These are phyloP conservation scores for Phytophthora multivora DNA, from an alignment of 352 stramenopile genomes.

Conservation along the genomic window DNA sequence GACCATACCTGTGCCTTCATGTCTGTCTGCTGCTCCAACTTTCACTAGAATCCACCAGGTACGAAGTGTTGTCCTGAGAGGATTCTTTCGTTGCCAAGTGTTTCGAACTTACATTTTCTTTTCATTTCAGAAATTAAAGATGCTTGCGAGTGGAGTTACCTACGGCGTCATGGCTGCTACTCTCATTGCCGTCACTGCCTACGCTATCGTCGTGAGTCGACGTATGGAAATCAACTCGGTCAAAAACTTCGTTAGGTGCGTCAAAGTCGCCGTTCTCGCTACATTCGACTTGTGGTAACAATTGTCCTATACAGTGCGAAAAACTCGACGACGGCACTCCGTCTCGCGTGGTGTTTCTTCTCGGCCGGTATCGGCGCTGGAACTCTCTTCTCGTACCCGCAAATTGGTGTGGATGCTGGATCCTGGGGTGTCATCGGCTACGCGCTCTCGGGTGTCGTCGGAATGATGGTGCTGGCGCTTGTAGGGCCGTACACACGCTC, in stretches of 20 bases:
- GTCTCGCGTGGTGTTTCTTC: slow-evolving; percentile 83
- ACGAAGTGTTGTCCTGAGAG: background rate
- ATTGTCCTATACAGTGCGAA: slow-evolving; percentile 46
- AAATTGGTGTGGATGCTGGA: slow-evolving; percentile 73
- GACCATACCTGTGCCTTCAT: slow-evolving; percentile 31
- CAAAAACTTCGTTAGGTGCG: slow-evolving; percentile 69
- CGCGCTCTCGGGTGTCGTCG: slow-evolving; percentile 62
- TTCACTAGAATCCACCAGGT: slow-evolving; percentile 16
- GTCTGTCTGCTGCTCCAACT: background rate
- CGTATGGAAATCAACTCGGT: slow-evolving; percentile 56
- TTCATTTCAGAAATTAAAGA: slow-evolving; percentile 16
- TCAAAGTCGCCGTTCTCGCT: background rate
- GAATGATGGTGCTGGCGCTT: slow-evolving; percentile 56
- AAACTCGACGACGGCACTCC: slow-evolving; percentile 60
- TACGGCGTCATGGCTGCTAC: slow-evolving; percentile 71
- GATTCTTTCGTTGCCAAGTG: background rate
- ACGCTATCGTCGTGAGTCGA: slow-evolving; percentile 71
- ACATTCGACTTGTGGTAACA: background rate
- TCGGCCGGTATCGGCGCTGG: slow-evolving; percentile 76
- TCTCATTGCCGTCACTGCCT: slow-evolving; percentile 59
- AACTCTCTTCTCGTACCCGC: slow-evolving; percentile 76
- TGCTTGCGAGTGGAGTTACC: slow-evolving; percentile 52
- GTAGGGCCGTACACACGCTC: slow-evolving; percentile 64
- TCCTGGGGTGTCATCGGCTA: slow-evolving; percentile 84
- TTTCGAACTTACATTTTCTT: background rate